Evolutionary conservation across 2,329 filamentous ascomycete species (phyloP).

Genomic region (Achaetomium macrosporum): DNA sequence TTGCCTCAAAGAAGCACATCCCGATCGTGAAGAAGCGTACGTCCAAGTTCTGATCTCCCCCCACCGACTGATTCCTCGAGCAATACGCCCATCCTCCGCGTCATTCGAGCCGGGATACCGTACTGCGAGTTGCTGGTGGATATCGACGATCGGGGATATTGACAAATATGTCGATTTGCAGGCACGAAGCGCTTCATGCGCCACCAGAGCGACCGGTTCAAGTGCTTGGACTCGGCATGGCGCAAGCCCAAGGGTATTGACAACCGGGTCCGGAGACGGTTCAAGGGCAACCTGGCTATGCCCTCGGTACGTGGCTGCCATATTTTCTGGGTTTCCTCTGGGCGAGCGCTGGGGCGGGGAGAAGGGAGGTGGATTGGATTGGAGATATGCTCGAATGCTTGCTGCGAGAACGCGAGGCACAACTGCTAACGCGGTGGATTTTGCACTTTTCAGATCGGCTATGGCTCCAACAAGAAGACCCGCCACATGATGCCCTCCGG

Average conservation of each 20-base stretch:
- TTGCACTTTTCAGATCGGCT: conserved; percentile 68
- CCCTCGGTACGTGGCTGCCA: conserved; percentile 74
- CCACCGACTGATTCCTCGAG: conserved; percentile 6
- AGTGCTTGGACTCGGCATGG: conserved; percentile 84
- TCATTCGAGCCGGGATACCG: neutral
- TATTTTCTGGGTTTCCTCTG: neutral
- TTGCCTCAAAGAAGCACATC: conserved; percentile 98
- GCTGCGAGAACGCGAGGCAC: neutral
- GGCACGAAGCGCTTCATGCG: conserved; percentile 92
- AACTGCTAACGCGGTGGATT: conserved; percentile 7
- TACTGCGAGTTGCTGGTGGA: neutral
- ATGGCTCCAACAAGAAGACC: conserved; percentile 99
- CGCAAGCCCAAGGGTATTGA: conserved; percentile 99
- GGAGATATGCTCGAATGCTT: neutral
- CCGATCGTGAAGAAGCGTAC: conserved; percentile 99
- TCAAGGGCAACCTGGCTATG: conserved; percentile 94
- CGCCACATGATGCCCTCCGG: conserved; percentile 97
- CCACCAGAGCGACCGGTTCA: conserved; percentile 97
- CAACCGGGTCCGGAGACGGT: conserved; percentile 93
- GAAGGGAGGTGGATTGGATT: neutral
- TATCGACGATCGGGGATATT: conserved; percentile 29
- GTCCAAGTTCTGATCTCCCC: conserved; percentile 38
- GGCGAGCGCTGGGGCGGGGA: neutral
- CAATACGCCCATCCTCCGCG: neutral
- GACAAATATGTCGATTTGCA: conserved; percentile 40